Base-by-base conservation (phyloP, 345 rosid species). In the Streptanthus diversifolius region DNA sequence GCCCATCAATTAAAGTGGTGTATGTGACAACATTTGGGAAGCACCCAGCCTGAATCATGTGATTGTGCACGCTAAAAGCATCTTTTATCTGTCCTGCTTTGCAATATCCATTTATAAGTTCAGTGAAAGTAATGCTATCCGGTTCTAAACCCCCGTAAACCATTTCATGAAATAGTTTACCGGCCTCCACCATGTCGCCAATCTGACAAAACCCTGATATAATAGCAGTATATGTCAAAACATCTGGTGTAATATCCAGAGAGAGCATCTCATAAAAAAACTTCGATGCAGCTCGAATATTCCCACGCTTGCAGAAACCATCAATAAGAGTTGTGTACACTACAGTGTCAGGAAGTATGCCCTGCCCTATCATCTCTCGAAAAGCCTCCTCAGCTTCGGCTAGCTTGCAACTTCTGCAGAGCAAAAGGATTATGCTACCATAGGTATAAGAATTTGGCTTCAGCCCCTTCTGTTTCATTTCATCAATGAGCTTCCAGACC, bases 71-170 rank as follows among this genome's bases (percentile, higher is more conserved):
- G 19, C 74, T 79, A 76, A 93, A 91, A 15, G 95, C 98, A 74
- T 86, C 84, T 57, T 79, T 86, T 27, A 86, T 76, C 66, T 86
- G 84, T 55, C 91, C 90, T 30, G 84, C 82, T 80, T 88, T 91
- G 85, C 97, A 85, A 58, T 83, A 88, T 65, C 98, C 97, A 85
- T 89, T 88, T 55, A 93, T 85, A 61, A 93, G 87, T 77, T 87
- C 80, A 7, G 96, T 88, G 73, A 82, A 91, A 8, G 90, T 80
- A 82, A 93, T 61, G 80, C 79, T 88, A 80, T 93, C 98, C 4
- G 96, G 92, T 66, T 83, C 73, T 63, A 88, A 68, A 36, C 89
- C 90, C 77, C 78, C 73, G 4, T 71, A 63, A 71, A 75, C 70
- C 92, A 93, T 85, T 71, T 89, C 90, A 68, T 37, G 64, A 64